Evolutionary conservation across 768 basidiomycete species (phyloP).

Genomic region (Pisolithus tinctorius): DNA sequence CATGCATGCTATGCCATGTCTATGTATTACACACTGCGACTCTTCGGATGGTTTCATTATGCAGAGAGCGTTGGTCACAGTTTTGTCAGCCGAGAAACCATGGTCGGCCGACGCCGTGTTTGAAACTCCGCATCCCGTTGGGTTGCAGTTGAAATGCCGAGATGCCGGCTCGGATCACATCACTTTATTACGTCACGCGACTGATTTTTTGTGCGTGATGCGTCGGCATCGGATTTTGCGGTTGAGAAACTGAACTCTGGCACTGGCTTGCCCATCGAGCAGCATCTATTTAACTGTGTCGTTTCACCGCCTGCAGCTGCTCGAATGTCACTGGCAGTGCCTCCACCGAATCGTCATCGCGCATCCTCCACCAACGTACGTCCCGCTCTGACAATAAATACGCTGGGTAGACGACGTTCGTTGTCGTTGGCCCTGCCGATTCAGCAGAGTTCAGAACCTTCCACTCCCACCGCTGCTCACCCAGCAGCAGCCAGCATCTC

Average conservation of each 20-base stretch:
- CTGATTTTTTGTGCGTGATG: constrained; percentile 17
- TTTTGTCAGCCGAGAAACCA: neutral
- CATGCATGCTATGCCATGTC: neutral
- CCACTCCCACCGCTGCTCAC: constrained; percentile 1
- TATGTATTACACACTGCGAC: constrained; percentile 7
- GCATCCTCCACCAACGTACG: constrained; percentile 56
- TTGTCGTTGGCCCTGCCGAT: constrained; percentile 37
- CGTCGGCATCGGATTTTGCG: neutral
- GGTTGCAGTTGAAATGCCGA: constrained; percentile 12
- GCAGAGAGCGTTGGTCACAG: constrained; percentile 1
- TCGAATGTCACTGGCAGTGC: constrained; percentile 29
- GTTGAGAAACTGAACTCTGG: constrained; percentile 1
- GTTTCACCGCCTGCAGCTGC: constrained; percentile 10
- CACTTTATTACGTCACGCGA: constrained; percentile 15
- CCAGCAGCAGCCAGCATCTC: neutral
- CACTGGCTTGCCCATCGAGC: neutral
- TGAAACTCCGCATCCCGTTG: neutral
- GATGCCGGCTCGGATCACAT: constrained; percentile 8
- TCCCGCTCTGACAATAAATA: constrained; percentile 42
- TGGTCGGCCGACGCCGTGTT: neutral
- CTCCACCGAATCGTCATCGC: constrained; percentile 43
- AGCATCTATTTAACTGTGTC: neutral
- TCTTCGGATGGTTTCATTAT: constrained; percentile 1
- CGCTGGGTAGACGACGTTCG: constrained; percentile 52
- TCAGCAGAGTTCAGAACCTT: constrained; percentile 12